These are phyloP conservation scores for Knoxdaviesia proteae DNA, from an alignment of 2,329 filamentous ascomycete genomes.

Conservation along the genomic window DNA sequence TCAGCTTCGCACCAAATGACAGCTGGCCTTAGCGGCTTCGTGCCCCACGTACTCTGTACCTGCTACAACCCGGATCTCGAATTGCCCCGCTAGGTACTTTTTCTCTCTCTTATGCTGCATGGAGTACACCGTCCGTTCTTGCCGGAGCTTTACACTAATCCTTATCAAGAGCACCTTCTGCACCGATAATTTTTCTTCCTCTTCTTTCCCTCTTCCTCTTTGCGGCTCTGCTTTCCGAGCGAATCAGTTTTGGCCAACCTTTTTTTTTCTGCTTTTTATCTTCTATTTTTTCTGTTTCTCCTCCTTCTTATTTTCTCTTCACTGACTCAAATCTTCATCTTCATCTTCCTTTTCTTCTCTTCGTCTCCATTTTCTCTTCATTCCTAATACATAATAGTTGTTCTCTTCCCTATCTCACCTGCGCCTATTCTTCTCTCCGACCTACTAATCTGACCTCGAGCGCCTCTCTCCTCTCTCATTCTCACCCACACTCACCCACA, in stretches of 20 bases:
- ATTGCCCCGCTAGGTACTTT: no score
- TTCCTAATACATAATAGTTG: not conserved
- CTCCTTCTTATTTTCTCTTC: not conserved
- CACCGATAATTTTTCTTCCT: not conserved
- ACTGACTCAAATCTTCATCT: not conserved
- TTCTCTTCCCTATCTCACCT: not conserved
- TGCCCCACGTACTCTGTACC: no score
- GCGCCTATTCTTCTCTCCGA: not conserved
- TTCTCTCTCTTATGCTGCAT: no score
- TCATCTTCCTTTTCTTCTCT: not conserved
- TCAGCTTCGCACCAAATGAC: no score
- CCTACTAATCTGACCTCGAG: not conserved
- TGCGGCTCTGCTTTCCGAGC: not conserved
- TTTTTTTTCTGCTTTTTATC: not conserved
- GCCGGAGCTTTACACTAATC: no score
- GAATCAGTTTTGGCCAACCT: not conserved
- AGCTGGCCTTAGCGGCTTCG: no score
- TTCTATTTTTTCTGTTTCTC: not conserved
- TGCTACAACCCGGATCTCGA: no score
- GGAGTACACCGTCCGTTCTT: no score
- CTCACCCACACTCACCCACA: not conserved
- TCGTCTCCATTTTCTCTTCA: not conserved
- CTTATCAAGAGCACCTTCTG: not conserved
- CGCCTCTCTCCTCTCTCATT: not conserved
- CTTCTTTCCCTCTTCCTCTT: not conserved